These are phyloP conservation scores for Cajanus cajan DNA, from an alignment of 306 rosid genomes.

Conservation along the genomic window DNA sequence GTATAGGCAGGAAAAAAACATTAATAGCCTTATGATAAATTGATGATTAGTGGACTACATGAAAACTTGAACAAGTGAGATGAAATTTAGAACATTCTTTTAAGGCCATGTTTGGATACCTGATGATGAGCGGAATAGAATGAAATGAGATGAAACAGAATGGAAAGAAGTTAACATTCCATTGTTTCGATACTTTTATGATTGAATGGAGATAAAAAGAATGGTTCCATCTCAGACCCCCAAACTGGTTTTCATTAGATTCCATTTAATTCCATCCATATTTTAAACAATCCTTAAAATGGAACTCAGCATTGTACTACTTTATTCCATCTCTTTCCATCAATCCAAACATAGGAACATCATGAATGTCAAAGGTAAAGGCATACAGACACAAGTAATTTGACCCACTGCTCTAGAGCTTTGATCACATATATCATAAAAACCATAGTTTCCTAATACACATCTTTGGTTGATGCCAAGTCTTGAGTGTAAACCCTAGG, in stretches of 20 bases:
- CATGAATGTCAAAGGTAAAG: background rate
- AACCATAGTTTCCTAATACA: background rate
- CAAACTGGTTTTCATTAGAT: background rate
- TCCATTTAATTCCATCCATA: background rate
- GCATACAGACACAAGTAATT: background rate
- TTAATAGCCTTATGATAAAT: background rate
- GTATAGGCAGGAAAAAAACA: conserved; percentile 25
- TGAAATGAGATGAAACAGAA: background rate
- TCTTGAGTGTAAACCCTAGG: background rate
- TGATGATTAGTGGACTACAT: background rate
- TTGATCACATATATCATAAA: background rate
- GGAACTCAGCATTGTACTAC: background rate
- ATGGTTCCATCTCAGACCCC: background rate
- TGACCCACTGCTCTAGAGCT: background rate
- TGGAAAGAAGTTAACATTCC: background rate
- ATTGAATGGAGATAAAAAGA: background rate
- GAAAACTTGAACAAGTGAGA: background rate
- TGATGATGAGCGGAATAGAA: background rate
- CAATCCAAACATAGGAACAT: background rate
- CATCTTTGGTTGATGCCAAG: background rate
- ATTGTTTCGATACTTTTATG: background rate
- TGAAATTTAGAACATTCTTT: background rate
- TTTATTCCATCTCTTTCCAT: background rate
- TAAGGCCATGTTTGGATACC: background rate
- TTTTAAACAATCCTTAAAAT: background rate